Percentiles rank a stretch among this genome's conserved stretches.
Conservation (phyloP, 257 asterid species). For the Solanum arcanum region DNA sequence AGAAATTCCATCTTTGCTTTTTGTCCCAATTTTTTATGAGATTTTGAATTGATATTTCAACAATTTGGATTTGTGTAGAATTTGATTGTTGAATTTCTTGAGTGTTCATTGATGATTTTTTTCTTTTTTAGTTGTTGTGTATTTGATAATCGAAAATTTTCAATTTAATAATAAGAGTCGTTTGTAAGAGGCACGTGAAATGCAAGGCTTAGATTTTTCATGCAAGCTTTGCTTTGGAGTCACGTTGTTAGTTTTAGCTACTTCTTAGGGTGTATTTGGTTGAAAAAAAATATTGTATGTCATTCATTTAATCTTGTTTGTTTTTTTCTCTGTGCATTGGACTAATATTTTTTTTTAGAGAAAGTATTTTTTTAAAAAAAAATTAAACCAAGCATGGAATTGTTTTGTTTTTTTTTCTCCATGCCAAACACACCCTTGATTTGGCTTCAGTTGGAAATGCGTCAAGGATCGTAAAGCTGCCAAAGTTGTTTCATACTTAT, state of each 20-base stretch:
- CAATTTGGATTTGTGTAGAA: background rate
- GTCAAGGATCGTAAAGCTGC: background rate
- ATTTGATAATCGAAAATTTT: background rate
- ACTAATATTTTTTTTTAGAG: background rate
- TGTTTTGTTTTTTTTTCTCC: background rate
- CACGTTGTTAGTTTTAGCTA: slow-evolving; percentile 1
- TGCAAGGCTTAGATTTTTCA: background rate
- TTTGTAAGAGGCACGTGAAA: background rate
- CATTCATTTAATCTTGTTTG: background rate
- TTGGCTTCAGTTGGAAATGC: background rate
- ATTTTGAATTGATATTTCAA: slow-evolving; percentile 15
- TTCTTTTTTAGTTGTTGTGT: background rate
- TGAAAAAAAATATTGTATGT: background rate
- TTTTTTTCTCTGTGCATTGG: background rate
- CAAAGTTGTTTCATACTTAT: background rate
- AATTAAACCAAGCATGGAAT: background rate
- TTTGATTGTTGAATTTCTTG: background rate
- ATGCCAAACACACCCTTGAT: background rate
- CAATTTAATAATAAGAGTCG: background rate
- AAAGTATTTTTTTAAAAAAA: background rate
- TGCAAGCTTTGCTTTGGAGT: slow-evolving; percentile 5
- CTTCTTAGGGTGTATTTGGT: background rate
- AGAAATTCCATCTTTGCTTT: slow-evolving; percentile 9
- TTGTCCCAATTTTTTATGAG: slow-evolving; percentile 11
- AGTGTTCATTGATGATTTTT: background rate